phyloP scores from a whole-genome alignment of 306 rosid genomes.

The Malus asiatica region DNA sequence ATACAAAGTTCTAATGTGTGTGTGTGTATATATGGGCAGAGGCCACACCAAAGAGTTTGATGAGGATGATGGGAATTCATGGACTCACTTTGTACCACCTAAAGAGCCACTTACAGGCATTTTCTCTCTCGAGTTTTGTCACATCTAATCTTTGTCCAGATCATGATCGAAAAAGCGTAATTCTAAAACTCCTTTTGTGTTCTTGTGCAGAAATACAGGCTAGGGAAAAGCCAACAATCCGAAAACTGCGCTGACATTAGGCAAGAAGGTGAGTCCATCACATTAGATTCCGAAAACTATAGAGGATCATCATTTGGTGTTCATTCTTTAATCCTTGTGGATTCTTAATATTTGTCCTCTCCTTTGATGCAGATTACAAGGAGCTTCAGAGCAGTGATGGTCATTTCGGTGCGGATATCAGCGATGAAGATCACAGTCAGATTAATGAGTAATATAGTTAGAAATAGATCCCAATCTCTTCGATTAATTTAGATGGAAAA shows the following conservation, averaged over 20 bases:
- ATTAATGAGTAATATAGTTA: conserved; percentile 58
- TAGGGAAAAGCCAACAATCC: conserved; percentile 64
- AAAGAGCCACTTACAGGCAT: conserved; percentile 98
- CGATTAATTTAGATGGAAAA: conserved; percentile 10
- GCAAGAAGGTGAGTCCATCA: conserved; percentile 51
- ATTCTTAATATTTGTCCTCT: background rate
- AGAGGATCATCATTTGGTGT: background rate
- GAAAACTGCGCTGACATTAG: conserved; percentile 48
- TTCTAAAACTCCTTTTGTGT: conserved; percentile 3
- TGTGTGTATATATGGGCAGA: conserved; percentile 30
- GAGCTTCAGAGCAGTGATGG: conserved; percentile 48
- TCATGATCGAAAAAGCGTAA: background rate
- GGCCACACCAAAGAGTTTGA: conserved; percentile 92
- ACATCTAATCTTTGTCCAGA: background rate
- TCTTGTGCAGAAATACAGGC: conserved; percentile 67
- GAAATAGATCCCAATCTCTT: conserved; percentile 28
- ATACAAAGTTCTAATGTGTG: background rate
- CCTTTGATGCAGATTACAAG: conserved; percentile 38
- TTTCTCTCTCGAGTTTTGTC: conserved; percentile 17
- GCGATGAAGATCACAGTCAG: conserved; percentile 39
- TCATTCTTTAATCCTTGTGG: background rate
- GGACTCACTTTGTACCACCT: conserved; percentile 92
- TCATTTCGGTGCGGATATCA: conserved; percentile 43
- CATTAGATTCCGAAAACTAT: background rate
- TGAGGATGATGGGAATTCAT: conserved; percentile 82